A percentile compares a stretch with the other conserved stretches of the same genome.
Evolutionary conservation across 306 rosid genomes (phyloP).

Genomic region (Canavalia gladiata): DNA sequence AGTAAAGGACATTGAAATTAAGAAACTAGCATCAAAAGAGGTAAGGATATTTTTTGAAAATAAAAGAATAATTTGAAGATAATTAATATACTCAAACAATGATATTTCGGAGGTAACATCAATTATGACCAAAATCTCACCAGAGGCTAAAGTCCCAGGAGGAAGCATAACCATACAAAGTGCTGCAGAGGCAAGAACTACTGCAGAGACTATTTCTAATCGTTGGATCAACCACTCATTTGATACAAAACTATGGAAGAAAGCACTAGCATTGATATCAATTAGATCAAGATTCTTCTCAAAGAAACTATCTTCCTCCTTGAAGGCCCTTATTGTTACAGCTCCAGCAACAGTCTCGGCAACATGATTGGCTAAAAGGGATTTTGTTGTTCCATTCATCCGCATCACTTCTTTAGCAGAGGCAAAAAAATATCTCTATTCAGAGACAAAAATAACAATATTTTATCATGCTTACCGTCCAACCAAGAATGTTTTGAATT

Average conservation of each 20-base stretch:
- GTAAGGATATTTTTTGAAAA: not conserved
- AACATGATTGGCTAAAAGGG: slow-evolving; percentile 68
- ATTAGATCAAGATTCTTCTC: slow-evolving; percentile 61
- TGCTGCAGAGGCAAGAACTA: slow-evolving; percentile 65
- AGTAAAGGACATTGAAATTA: not conserved
- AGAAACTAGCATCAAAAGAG: slow-evolving; percentile 5
- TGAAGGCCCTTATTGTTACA: slow-evolving; percentile 73
- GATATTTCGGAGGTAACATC: not conserved
- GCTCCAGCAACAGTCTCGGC: slow-evolving; percentile 77
- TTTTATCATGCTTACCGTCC: too few species aligned
- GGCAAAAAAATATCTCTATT: slow-evolving; percentile 65
- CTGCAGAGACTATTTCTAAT: slow-evolving; percentile 62
- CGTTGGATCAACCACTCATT: slow-evolving; percentile 77
- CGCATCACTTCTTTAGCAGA: slow-evolving; percentile 75
- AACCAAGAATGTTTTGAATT: too few species aligned
- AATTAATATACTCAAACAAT: not conserved
- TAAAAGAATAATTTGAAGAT: not conserved
- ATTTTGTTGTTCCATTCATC: slow-evolving; percentile 73
- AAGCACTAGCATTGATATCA: slow-evolving; percentile 73
- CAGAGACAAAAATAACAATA: not conserved
- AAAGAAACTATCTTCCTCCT: slow-evolving; percentile 65
- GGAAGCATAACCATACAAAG: slow-evolving; percentile 77
- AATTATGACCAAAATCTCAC: slow-evolving; percentile 44
- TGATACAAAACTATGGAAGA: slow-evolving; percentile 66
- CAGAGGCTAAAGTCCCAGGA: slow-evolving; percentile 63